Evolutionary conservation across 306 rosid genomes (phyloP), one percentile per base, ranked within the genome.

Genomic region (Glycine soja): DNA sequence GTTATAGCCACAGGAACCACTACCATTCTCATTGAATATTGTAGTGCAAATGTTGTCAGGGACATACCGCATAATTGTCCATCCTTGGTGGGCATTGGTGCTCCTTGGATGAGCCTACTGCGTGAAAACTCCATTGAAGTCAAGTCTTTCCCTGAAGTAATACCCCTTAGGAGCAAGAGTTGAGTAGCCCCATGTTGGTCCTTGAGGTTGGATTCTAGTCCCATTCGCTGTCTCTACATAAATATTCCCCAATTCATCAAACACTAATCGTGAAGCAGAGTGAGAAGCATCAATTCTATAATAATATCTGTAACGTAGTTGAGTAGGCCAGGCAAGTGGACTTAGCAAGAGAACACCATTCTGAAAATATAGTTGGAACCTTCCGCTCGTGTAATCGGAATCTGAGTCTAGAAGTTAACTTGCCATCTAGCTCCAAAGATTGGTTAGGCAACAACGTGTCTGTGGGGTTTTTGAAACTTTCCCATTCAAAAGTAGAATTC

Each of bases 371-470:
- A 91, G 78, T 77, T 69, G 79, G 47, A 91, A 85, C 81, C 92
- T 91, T 58, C 93, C 98, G 43, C 1, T 62, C 0, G 93, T 82
- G 78, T 83, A 89, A 69, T 89, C 90, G 2, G 65, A 62, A 15
- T 78, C 84, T 0, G 77, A 87, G 80, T 8, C 84, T 46, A 7
- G 88, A 83, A 69, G 79, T 71, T 3, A 93, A 78, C 0, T 0
- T 67, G 0, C 3, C 18, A 1, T 12, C 13, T 3, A 0, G 36
- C 5, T 8, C 18, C 13, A 93, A 6, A 15, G 57, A 51, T 64
- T 91, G 91, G 24, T 80, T 68, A 1, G 94, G 95, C 56, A 93
- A 82, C 70, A 93, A 80, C 0, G 95, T 91, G 69, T 91, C 92
- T 24, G 30, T 0, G 95, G 92, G 91, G 12, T 62, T 5, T 1